Base-by-base conservation (phyloP, 2,329 filamentous ascomycete genomes). In the Sordariomycetes sp. region DNA sequence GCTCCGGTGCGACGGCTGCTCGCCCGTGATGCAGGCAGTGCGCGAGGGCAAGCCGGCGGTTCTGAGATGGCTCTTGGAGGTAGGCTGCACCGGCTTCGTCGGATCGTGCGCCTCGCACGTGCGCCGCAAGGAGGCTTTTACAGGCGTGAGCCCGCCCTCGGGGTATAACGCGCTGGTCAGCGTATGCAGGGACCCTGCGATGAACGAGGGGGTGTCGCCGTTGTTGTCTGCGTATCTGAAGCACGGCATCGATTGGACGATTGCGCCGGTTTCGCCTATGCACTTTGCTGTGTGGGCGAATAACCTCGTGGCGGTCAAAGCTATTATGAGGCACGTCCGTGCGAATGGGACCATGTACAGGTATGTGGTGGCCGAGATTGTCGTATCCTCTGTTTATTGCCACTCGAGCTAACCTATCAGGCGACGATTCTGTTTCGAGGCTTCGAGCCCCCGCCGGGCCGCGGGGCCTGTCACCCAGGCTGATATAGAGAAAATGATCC, bases 21-120 rank as follows among this genome's bases (percentile, higher is more conserved):
- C 55, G 28, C 55, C 55, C 2, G 32, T 56, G 15, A 52, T 56
- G 1, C 45, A 52, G 7, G 55, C 55, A n/a, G 39, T 56, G 4
- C 42, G 55, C 20, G 55, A 56, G 32, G 32, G 5, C 20, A 52
- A 56, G 28, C 25, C 32, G n/a, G 55, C 25, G n/a, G 45, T 56
- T 2, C 17, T 56, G 13, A 20, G 36, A 32, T 56, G 55, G 55
- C 28, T 56, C 7, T n/a, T 56, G 28, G 35, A 24, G 17, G 34
- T 36, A 17, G 12, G 20, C 2, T 51, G 45, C 28, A 51, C 28
- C 22, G 55, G 55, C 12, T 56, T 56, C 28, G 39, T 52, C 25
- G 55, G 55, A 24, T 52, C 45, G 55, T 56, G 55, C 24, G 25
- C 55, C n/a, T 8, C n/a, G 32, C 55, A 56, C 45, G 52, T 36